Evolutionary conservation across 179 eudicot genomes (phyloP).

Genomic region (Spinacia oleracea): DNA sequence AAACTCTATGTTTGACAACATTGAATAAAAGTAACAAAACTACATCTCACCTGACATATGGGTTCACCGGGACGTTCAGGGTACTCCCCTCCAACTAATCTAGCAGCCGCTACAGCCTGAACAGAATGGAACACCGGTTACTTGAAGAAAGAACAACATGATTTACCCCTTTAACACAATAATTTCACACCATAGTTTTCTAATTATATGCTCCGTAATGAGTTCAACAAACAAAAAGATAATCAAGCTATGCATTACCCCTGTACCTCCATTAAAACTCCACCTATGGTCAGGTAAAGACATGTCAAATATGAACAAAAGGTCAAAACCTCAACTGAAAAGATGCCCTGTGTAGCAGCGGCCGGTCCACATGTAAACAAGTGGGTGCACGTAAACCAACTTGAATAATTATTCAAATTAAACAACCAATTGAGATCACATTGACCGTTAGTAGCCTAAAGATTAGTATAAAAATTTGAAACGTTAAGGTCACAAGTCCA

Average conservation of each 20-base stretch:
- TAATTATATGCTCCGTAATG: neutral
- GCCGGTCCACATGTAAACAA: neutral
- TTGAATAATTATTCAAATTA: neutral
- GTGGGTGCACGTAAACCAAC: neutral
- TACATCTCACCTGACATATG: slow-evolving; percentile 68
- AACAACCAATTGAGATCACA: neutral
- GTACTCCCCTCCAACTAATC: slow-evolving; percentile 53
- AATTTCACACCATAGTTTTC: neutral
- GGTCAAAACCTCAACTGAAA: neutral
- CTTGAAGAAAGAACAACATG: slow-evolving; percentile 1
- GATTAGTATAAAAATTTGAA: neutral
- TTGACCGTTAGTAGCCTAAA: neutral
- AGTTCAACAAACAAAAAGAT: neutral
- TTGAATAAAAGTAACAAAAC: neutral
- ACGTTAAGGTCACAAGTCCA: neutral
- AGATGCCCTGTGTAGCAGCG: neutral
- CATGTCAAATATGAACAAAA: neutral
- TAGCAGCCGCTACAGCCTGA: slow-evolving; percentile 46
- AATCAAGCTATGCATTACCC: neutral
- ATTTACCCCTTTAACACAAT: slow-evolving; percentile 5
- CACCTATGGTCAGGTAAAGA: neutral
- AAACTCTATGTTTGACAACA: neutral
- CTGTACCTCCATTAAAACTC: neutral
- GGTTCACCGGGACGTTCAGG: slow-evolving; percentile 86
- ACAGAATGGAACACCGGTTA: slow-evolving; percentile 17